Evolutionary conservation across 2,329 filamentous ascomycete genomes (phyloP).

Genomic region (Exophiala viscosa): DNA sequence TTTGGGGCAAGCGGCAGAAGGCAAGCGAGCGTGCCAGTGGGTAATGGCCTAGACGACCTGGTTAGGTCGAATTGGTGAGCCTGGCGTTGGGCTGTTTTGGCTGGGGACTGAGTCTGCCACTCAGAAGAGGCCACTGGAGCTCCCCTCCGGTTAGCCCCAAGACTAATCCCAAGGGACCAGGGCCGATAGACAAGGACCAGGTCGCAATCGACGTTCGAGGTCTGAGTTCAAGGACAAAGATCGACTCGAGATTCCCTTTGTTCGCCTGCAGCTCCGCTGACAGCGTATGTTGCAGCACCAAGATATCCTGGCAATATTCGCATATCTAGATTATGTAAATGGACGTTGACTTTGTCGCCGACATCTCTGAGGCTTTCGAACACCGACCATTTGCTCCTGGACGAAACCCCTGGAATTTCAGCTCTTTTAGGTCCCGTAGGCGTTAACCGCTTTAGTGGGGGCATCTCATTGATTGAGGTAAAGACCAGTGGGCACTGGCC

Average conservation of each 20-base stretch:
- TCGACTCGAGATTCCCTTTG: not conserved
- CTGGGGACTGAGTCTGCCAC: slow-evolving; percentile 14
- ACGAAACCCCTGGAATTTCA: not conserved
- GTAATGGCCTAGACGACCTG: slow-evolving; percentile 23
- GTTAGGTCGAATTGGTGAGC: slow-evolving; percentile 13
- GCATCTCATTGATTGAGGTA: not conserved
- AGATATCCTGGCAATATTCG: too few species aligned
- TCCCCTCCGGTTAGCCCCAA: slow-evolving; percentile 8
- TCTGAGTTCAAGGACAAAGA: slow-evolving; percentile 1
- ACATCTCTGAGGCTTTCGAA: not conserved
- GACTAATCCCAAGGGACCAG: slow-evolving; percentile 13
- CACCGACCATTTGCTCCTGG: not conserved
- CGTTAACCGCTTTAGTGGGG: slow-evolving; percentile 1
- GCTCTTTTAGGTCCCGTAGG: not conserved
- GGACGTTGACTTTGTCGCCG: not conserved
- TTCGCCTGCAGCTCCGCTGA: not conserved
- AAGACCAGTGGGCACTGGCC: not conserved
- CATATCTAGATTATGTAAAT: too few species aligned
- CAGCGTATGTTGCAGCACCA: too few species aligned
- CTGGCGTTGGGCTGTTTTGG: slow-evolving; percentile 15
- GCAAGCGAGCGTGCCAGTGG: slow-evolving; percentile 13
- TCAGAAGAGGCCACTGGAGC: slow-evolving; percentile 5
- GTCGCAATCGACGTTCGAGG: slow-evolving; percentile 7
- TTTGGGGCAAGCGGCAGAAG: slow-evolving; percentile 22
- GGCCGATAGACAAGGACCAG: slow-evolving; percentile 6